A percentile compares a stretch with the other conserved stretches of the same genome.
phyloP scores from a whole-genome alignment of 495 filamentous ascomycete genomes.

The Penicillium parvum region DNA sequence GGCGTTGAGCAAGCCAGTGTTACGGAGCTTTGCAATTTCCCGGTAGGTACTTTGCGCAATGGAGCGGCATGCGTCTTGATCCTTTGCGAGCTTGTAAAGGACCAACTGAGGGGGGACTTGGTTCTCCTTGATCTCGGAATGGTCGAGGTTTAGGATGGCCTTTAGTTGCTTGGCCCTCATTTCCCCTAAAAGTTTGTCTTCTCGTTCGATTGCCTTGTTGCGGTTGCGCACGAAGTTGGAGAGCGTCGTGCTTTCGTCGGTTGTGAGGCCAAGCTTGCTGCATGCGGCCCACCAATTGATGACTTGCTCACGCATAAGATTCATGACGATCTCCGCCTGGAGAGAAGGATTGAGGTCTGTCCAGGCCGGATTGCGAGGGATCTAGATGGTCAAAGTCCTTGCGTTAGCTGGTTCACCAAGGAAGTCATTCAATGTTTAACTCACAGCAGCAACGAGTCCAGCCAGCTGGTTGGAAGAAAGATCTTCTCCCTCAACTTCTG shows the following conservation, averaged over 20 bases:
- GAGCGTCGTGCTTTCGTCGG: slow-evolving; percentile 16
- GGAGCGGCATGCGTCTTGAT: too few relatives aligned
- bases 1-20: background rate
- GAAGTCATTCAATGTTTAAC: background rate
- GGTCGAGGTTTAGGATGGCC: slow-evolving; percentile 26
- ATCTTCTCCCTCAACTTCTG: background rate
- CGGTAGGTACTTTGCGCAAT: too few relatives aligned
- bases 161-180: slow-evolving; percentile 33
- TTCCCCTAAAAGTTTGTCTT: slow-evolving; percentile 22
- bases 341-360: slow-evolving; percentile 28
- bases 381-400: background rate
- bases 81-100: too few relatives aligned
- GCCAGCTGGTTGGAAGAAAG: background rate
- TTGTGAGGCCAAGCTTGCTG: slow-evolving; percentile 24
- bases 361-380: slow-evolving; percentile 27
- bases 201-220: slow-evolving; percentile 23
- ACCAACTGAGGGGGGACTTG: slow-evolving; percentile 19
- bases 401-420: background rate
- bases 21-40: background rate
- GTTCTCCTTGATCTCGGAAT: slow-evolving; percentile 20
- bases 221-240: slow-evolving; percentile 12
- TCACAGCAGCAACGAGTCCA: background rate
- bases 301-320: slow-evolving; percentile 18
- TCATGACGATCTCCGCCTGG: slow-evolving; percentile 34
- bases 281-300: slow-evolving; percentile 13